A percentile compares a stretch with the other conserved stretches of the same genome.
Conservation (phyloP, 257 asterid species). For the Anisodus tanguticus region DNA sequence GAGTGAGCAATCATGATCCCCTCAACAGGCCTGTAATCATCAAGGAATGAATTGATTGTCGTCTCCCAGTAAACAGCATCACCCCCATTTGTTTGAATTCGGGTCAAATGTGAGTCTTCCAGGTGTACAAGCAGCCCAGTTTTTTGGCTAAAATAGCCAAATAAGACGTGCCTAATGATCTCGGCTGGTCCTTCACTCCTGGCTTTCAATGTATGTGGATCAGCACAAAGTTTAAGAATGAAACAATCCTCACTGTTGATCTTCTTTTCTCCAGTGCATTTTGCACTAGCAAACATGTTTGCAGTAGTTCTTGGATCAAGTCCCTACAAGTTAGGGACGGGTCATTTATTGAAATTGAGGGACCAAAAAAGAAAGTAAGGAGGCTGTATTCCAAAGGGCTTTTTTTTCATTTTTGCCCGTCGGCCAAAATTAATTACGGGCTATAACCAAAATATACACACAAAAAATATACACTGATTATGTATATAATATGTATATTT, state of each 20-base stretch:
- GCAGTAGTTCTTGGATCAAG: conserved; percentile 79
- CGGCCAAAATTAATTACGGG: too few relatives aligned
- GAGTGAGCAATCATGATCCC: conserved; percentile 86
- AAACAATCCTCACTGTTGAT: conserved; percentile 78
- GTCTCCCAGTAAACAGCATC: conserved; percentile 82
- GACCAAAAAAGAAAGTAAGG: neutral
- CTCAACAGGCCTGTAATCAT: conserved; percentile 71
- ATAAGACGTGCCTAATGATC: conserved; percentile 66
- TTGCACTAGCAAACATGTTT: conserved; percentile 66
- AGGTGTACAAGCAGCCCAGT: conserved; percentile 78
- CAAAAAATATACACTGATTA: too few relatives aligned
- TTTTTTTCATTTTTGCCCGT: too few relatives aligned
- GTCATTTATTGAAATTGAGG: neutral
- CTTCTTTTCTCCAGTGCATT: conserved; percentile 72
- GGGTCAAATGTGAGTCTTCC: conserved; percentile 80
- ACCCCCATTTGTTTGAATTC: conserved; percentile 66
- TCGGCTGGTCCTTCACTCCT: conserved; percentile 84
- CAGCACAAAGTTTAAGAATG: conserved; percentile 64
- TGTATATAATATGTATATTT: too few relatives aligned
- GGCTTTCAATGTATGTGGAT: conserved; percentile 69
- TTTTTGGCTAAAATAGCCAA: conserved; percentile 83
- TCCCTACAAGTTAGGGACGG: conserved; percentile 48
- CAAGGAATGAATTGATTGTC: conserved; percentile 67
- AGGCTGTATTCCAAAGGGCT: neutral
- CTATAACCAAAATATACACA: too few relatives aligned